Evolutionary conservation across 225 moss, liverwort and hornwort species (phyloP), one percentile per base, ranked within the genome.

Genomic region (Neckera pumila): DNA sequence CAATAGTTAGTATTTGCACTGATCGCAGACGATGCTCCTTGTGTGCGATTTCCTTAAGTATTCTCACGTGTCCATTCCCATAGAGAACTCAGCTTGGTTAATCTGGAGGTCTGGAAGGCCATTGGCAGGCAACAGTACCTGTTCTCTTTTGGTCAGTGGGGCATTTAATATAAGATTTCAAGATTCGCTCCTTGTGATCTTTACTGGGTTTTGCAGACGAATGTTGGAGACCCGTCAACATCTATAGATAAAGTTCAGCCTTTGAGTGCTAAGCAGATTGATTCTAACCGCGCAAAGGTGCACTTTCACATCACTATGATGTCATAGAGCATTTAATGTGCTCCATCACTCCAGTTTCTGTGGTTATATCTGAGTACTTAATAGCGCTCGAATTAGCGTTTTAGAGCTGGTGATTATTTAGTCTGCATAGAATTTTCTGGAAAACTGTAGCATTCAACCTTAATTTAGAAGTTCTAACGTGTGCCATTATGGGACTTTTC

Each of bases 241-340:
- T 58, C 89, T 57, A 8, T 53, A 45, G 92, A 93, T 60, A 89
- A 86, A 73, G 69, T 62, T 80, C 82, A 64, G 43, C 43, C 87
- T 78, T 63, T 84, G 56, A 86, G 76, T 82, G 91, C 82, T 56
- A 92, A 92, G 75, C 92, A 80, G 42, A 83, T 69, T 85, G 89
- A 90, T 88, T 80, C 72, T 72, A 92, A 89, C 73, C 92, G 92
- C 80, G 63, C 88, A 34, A 92, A 94, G 92, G 92, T 94, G 59
- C 60, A 71, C 28, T 89, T 57, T 69, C 36, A 57, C 66, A 31
- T 65, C 79, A 71, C 33, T 88, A 63, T 22, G 34, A 60, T 80
- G 51, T 61, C 79, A n/a, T 86, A 23, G 49, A 86, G 30, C 30
- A 47, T 81, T 76, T 49, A 47, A 56, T 84, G 38, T 66, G 62